These are phyloP conservation scores for Penicillium alfredii DNA, from an alignment of 495 filamentous ascomycete genomes.

Conservation along the genomic window DNA sequence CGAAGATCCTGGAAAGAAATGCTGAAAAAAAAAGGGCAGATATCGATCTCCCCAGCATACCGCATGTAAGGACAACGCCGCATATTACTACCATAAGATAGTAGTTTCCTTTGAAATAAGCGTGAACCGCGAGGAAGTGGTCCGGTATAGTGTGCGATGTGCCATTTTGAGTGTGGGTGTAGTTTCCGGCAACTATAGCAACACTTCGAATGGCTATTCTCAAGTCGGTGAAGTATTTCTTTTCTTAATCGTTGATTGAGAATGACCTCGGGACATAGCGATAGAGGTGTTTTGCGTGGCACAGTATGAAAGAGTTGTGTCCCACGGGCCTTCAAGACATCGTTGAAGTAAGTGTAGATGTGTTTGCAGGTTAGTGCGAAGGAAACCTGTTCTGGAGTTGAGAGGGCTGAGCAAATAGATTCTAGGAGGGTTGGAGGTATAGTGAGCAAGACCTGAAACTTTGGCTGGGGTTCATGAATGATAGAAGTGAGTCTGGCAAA, in stretches of 20 bases:
- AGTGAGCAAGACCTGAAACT: neutral
- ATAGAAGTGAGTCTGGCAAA: neutral
- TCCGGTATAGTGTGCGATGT: neutral
- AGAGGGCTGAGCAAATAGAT: neutral
- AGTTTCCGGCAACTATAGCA: slow-evolving; percentile 1
- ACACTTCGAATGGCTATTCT: slow-evolving; percentile 4
- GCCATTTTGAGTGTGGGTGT: slow-evolving; percentile 6
- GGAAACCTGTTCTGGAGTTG: slow-evolving; percentile 1
- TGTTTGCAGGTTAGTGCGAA: slow-evolving; percentile 4
- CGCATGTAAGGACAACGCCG: slow-evolving; percentile 2
- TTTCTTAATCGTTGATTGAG: neutral
- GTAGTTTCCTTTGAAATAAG: neutral
- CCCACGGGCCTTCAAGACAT: neutral
- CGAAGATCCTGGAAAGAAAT: slow-evolving; percentile 1
- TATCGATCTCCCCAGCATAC: slow-evolving; percentile 3
- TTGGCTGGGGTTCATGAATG: neutral
- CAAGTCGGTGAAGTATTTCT: slow-evolving; percentile 5
- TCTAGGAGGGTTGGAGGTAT: neutral
- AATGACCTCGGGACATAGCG: slow-evolving; percentile 1
- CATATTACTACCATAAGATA: no score
- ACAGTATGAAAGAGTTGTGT: neutral
- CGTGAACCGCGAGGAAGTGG: neutral
- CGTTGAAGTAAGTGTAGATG: neutral
- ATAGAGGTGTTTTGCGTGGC: neutral
- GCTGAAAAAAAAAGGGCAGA: slow-evolving; percentile 4